A percentile compares a stretch with the other conserved stretches of the same genome.
Conservation (phyloP, 1,284 basidiomycete species). For the Malassezia psittaci region DNA sequence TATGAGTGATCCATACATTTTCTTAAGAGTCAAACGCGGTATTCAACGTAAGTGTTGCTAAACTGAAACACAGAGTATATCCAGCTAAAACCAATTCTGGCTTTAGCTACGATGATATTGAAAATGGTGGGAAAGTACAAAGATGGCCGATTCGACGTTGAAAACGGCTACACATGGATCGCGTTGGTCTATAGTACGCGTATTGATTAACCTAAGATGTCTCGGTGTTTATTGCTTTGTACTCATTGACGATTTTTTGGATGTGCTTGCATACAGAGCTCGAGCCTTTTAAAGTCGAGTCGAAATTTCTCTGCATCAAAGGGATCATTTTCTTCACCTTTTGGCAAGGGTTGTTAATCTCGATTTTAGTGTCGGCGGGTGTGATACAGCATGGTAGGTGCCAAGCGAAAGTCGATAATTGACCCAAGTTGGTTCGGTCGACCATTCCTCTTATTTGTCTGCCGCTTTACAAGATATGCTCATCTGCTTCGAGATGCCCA, state of each 20-base stretch:
- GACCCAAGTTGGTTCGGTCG: constrained; percentile 56
- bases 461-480: constrained; percentile 41
- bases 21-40: constrained; percentile 84
- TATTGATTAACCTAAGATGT: constrained; percentile 33
- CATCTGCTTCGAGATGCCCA: constrained; percentile 93
- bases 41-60: constrained; percentile 66
- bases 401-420: neutral
- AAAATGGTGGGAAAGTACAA: constrained; percentile 79
- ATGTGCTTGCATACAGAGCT: constrained; percentile 37
- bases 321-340: constrained; percentile 89
- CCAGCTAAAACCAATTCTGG: constrained; percentile 84
- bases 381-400: constrained; percentile 57
- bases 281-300: constrained; percentile 35
- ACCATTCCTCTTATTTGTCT: constrained; percentile 58
- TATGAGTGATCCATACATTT: constrained; percentile 60
- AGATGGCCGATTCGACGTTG: constrained; percentile 70
- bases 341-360: constrained; percentile 78
- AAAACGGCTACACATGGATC: constrained; percentile 61
- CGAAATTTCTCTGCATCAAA: constrained; percentile 81
- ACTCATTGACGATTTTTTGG: constrained; percentile 45
- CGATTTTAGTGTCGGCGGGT: constrained; percentile 72
- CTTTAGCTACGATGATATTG: constrained; percentile 69
- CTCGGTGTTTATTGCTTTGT: constrained; percentile 50
- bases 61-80: constrained; percentile 66
- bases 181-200: constrained; percentile 59